phyloP scores from a whole-genome alignment of 805 yeast species.

The Lachancea waltii region DNA sequence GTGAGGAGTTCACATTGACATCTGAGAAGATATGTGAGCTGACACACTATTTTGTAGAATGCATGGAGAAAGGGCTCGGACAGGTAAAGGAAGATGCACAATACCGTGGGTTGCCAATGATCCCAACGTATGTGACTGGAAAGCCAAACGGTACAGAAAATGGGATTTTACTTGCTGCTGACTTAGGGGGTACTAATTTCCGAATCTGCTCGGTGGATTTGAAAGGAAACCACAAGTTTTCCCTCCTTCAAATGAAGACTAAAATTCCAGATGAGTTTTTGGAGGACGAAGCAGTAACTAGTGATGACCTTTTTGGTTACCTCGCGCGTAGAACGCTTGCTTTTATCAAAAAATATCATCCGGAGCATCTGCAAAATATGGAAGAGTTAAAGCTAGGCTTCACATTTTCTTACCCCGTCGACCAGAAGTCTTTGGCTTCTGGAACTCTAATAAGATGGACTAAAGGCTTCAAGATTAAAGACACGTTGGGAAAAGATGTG shows the following conservation, averaged over 20 bases:
- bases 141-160: constrained; percentile 81
- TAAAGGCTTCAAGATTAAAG: constrained; percentile 84
- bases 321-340: constrained; percentile 63
- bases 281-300: constrained; percentile 45
- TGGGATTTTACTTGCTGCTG: constrained; percentile 84
- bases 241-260: constrained; percentile 65
- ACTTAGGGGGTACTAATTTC: constrained; percentile 93
- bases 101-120: constrained; percentile 68
- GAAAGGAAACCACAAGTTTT: constrained; percentile 73
- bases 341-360: constrained; percentile 65
- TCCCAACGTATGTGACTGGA: constrained; percentile 82
- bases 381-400: constrained; percentile 71
- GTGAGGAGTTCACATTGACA: constrained; percentile 23
- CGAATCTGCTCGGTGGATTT: constrained; percentile 84
- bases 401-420: constrained; percentile 90
- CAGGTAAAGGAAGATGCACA: constrained; percentile 31
- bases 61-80: constrained; percentile 57
- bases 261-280: constrained; percentile 75
- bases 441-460: constrained; percentile 94
- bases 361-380: constrained; percentile 33
- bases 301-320: constrained; percentile 64
- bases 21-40: constrained; percentile 26
- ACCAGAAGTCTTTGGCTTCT: constrained; percentile 70
- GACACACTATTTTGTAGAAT: constrained; percentile 47
- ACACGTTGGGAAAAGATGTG: constrained; percentile 79